Evolutionary conservation across 306 rosid species (phyloP).

Genomic region (Fragaria vesca): DNA sequence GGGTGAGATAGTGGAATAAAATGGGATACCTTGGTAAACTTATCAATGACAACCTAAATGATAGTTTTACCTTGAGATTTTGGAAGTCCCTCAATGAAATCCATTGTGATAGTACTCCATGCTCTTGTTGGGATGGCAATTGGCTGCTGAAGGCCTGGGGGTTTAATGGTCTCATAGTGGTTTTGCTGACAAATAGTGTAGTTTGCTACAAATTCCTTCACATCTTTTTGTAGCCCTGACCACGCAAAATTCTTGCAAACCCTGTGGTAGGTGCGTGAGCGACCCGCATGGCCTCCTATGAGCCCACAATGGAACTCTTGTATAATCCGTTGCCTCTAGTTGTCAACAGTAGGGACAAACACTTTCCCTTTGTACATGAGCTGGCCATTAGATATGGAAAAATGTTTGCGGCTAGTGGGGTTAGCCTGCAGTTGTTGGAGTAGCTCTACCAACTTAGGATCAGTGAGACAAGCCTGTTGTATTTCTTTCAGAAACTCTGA

Average conservation of each 20-base stretch:
- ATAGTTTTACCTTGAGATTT: background rate
- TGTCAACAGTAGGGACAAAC: background rate
- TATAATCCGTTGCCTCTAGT: background rate
- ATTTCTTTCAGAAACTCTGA: no score
- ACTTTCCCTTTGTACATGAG: background rate
- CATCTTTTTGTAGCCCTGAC: background rate
- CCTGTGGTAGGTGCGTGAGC: background rate
- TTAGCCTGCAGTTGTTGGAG: no score
- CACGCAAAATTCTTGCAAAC: background rate
- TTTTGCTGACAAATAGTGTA: background rate
- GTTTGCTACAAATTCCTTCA: background rate
- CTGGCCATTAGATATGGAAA: no score
- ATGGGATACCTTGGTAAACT: background rate
- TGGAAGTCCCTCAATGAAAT: background rate
- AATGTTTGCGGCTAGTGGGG: background rate
- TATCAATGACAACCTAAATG: background rate
- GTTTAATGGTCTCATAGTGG: background rate
- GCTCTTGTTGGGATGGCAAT: background rate
- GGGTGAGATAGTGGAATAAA: background rate
- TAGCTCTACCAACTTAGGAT: fast-evolving
- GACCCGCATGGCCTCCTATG: background rate
- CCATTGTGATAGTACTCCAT: background rate
- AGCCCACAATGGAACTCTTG: background rate
- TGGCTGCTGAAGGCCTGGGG: background rate
- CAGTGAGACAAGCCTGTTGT: background rate